Evolutionary conservation across 139 green algal species (phyloP), one percentile per base, ranked within the genome.

Genomic region (Medakamo hakoo): DNA sequence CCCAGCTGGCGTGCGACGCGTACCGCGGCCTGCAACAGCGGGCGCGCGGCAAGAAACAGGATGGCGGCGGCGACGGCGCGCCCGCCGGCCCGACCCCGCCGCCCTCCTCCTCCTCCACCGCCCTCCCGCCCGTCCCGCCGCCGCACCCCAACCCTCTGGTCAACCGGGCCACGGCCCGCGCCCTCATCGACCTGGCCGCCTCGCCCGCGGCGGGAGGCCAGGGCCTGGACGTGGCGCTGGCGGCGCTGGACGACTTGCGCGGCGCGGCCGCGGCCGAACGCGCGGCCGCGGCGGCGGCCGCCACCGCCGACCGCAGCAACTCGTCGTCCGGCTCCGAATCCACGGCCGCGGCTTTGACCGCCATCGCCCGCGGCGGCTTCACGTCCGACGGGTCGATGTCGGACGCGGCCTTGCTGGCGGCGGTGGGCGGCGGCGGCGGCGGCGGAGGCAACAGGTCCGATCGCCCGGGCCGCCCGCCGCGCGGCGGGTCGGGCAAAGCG

Each of bases 221-320:
- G 59, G 79, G 85, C 66, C 70, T 78, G 61, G 76, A 85, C 24
- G 68, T 82, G 68, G 74, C 78, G 2, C 63, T 88, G 55, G 81
- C 86, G 56, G 76, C 86, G 58, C 80, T 78, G 49, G 55, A 64
- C 27, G 73, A 81, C 59, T 70, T 79, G 73, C 61, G 73, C 28
- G 56, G 30, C 23, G 64, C 73, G 63, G 73, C 76, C 68, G 64
- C 57, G 40, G 62, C 57, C 58, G 66, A 60, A 74, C 68, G 63
- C 69, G 76, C 26, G 49, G 32, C 1, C 66, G 76, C 62, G 76
- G 80, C 60, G 75, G 68, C 65, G 68, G 66, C 2, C 77, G 77
- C 59, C 83, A 82, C 60, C 67, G 84, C 59, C 71, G 90, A 18
- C 92, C 84, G 0, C 91, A 82, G 78, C 88, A 88, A 86, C 74